These are phyloP conservation scores for Begonia masoniana DNA, from an alignment of 306 rosid genomes.

Conservation along the genomic window DNA sequence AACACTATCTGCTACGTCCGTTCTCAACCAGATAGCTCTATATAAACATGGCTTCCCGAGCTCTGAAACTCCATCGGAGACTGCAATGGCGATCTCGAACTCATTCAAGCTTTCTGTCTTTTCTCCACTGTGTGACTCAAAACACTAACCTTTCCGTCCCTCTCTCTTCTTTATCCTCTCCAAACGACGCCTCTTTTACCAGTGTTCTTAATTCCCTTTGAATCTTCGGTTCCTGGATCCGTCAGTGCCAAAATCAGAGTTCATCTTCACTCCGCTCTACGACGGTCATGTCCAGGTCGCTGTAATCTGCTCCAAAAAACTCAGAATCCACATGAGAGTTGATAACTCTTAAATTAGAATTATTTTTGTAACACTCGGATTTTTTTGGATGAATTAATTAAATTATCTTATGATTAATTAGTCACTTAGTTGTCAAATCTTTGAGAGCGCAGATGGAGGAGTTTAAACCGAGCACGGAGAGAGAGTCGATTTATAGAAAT, in stretches of 20 bases:
- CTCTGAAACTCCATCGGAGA: too few species aligned
- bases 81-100: neutral
- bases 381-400: too few species aligned
- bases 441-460: too few species aligned
- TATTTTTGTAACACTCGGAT: too few species aligned
- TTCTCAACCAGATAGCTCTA: too few species aligned
- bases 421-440: too few species aligned
- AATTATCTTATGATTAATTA: too few species aligned
- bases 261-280: neutral
- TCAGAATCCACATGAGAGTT: neutral
- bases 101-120: constrained; percentile 10
- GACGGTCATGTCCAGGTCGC: neutral
- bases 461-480: too few species aligned
- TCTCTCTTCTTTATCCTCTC: neutral
- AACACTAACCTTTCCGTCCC: neutral
- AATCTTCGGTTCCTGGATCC: constrained; percentile 1
- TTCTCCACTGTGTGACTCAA: constrained; percentile 9
- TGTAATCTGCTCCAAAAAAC: neutral
- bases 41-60: too few species aligned
- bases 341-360: too few species aligned
- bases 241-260: neutral
- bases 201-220: neutral
- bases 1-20: too few species aligned
- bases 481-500: too few species aligned
- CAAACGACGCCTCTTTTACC: neutral